These are phyloP conservation scores for Carex littledalei DNA, from an alignment of 176 grass and related monocot genomes.

Conservation along the genomic window DNA sequence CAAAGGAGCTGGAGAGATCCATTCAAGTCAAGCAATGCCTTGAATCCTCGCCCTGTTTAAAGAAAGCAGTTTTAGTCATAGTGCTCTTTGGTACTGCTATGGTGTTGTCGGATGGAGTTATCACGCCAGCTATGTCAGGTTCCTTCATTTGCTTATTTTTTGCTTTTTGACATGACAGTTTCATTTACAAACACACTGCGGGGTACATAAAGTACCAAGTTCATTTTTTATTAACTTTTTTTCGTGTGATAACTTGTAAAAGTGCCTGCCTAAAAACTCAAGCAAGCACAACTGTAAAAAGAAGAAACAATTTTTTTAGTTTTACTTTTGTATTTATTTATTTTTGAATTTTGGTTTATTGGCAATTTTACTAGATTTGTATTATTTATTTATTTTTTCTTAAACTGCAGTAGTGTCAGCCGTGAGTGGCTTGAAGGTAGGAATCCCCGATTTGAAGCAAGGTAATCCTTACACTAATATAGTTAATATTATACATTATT, in stretches of 20 bases:
- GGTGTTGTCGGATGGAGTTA: constrained; percentile 94
- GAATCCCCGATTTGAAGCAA: constrained; percentile 53
- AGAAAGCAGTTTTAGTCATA: constrained; percentile 65
- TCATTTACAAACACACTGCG: neutral
- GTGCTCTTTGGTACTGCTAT: constrained; percentile 92
- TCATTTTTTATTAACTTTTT: constrained; percentile 1
- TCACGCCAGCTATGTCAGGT: constrained; percentile 99
- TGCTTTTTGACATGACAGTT: neutral
- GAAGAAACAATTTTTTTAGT: neutral
- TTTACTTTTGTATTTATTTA: neutral
- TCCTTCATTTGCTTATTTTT: neutral
- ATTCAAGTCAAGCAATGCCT: constrained; percentile 86
- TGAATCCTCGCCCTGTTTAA: constrained; percentile 64
- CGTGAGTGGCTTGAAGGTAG: constrained; percentile 88
- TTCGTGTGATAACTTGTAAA: neutral
- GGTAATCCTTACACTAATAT: constrained; percentile 35
- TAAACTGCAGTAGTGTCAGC: constrained; percentile 70
- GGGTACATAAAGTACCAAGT: neutral
- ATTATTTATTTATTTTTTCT: constrained; percentile 17
- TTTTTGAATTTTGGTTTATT: neutral
- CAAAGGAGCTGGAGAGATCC: constrained; percentile 63
- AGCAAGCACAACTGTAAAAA: neutral
- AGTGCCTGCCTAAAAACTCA: neutral
- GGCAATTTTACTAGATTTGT: neutral
- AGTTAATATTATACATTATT: neutral